A percentile compares a stretch with the other conserved stretches of the same genome.
Evolutionary conservation across 2,329 filamentous ascomycete species (phyloP).

Genomic region (Hortaea sp.): DNA sequence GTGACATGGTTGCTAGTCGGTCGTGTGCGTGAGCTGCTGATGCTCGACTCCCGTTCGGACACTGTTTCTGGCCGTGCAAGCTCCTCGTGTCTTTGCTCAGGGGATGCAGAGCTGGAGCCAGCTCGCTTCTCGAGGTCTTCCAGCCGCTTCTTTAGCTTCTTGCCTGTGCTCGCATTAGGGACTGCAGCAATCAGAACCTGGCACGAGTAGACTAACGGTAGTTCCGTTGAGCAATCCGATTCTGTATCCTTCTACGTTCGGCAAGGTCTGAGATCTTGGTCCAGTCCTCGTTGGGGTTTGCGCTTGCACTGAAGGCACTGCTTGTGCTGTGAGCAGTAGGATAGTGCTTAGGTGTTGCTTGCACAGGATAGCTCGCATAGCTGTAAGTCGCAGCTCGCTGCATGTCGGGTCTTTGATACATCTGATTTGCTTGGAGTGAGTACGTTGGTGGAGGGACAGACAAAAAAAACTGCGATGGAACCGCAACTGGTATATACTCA

Average conservation of each 20-base stretch:
- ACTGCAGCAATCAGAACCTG: neutral
- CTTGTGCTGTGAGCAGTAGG: slow-evolving; percentile 68
- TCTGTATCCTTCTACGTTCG: slow-evolving; percentile 88
- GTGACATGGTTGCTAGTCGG: slow-evolving; percentile 12
- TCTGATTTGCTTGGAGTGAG: slow-evolving; percentile 2
- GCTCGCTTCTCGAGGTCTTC: slow-evolving; percentile 76
- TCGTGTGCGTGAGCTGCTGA: slow-evolving; percentile 14
- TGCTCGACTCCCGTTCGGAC: slow-evolving; percentile 3
- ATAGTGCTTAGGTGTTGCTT: slow-evolving; percentile 47
- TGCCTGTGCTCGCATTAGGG: slow-evolving; percentile 44
- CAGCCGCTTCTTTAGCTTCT: slow-evolving; percentile 84
- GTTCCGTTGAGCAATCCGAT: slow-evolving; percentile 94
- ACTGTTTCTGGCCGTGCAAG: slow-evolving; percentile 29
- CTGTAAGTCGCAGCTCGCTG: slow-evolving; percentile 36
- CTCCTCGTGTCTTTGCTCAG: slow-evolving; percentile 48
- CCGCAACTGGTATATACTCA: neutral
- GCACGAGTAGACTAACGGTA: slow-evolving; percentile 52
- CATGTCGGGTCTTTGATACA: slow-evolving; percentile 28
- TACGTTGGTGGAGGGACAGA: neutral
- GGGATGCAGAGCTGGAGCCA: slow-evolving; percentile 50
- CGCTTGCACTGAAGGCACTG: slow-evolving; percentile 88
- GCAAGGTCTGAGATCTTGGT: slow-evolving; percentile 97
- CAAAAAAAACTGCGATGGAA: neutral
- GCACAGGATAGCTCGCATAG: slow-evolving; percentile 28
- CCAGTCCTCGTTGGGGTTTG: slow-evolving; percentile 96